Base-by-base conservation (phyloP, 495 filamentous ascomycete species). In the Aspergillus asperescens region DNA sequence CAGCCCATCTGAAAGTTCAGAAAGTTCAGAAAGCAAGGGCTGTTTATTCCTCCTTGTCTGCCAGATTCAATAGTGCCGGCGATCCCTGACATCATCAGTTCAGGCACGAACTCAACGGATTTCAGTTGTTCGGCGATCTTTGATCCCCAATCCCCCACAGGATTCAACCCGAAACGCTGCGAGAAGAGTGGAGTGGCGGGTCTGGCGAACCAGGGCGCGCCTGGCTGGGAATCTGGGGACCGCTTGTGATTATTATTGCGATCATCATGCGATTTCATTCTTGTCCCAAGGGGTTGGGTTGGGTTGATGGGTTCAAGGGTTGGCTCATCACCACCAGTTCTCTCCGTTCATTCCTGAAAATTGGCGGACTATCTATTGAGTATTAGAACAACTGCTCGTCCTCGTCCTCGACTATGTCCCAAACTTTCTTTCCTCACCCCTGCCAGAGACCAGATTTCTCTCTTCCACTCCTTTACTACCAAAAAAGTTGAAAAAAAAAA, bases 41-140 rank as follows among this genome's bases (percentile, higher is more conserved):
- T n/a, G n/a, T 12, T 45, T 15, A 24, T 10, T 15, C 28, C 28
- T 13, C 46, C 28, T 39, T 38, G 46, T 38, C 28, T 49, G 46
- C 39, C 31, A 39, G 22, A 42, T 44, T 45, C 59, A 56, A 61
- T 61, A 61, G 52, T 53, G 44, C 27, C n/a, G 59, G 25, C 40
- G 59, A 58, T 61, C 59, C 16, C 31, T 61, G 51, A 61, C 55
- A 61, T 61, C 59, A 61, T 52, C 43, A 51, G 43, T 23, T 31
- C 38, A 24, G 19, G 20, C 7, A 25, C 25, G 35, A 23, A 47
- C 16, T 47, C 44, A 47, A n/a, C 28, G 34, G 12, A 4, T 7
- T n/a, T n/a, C 31, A 34, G 4, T n/a, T 34, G n/a, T n/a, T n/a
- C n/a, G n/a, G n/a, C n/a, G n/a, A n/a, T n/a, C n/a, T n/a, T n/a